A percentile compares a stretch with the other conserved stretches of the same genome.
Evolutionary conservation across 768 basidiomycete genomes (phyloP).

Genomic region (Leccinum disarticulatum): DNA sequence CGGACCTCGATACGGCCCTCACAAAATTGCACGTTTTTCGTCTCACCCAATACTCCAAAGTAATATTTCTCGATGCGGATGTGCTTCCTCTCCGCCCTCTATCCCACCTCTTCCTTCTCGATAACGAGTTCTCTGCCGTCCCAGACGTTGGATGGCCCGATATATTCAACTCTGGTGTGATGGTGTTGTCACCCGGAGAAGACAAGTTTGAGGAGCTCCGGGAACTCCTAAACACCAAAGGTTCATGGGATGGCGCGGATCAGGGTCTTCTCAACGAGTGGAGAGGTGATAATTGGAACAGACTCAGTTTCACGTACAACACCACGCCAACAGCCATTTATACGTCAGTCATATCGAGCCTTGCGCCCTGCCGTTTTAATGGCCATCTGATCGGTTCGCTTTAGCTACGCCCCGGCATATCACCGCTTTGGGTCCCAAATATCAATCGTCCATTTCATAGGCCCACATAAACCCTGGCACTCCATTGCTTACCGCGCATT

Average conservation of each 20-base stretch:
- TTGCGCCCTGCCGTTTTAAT: constrained; percentile 25
- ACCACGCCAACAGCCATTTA: constrained; percentile 97
- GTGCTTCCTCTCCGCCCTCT: constrained; percentile 85
- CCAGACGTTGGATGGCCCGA: constrained; percentile 99
- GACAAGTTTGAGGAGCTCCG: constrained; percentile 79
- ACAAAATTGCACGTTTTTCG: constrained; percentile 97
- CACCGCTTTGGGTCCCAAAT: constrained; percentile 89
- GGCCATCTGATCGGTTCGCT: constrained; percentile 25
- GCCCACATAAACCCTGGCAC: constrained; percentile 94
- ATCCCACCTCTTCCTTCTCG: constrained; percentile 85
- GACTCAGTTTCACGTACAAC: constrained; percentile 97
- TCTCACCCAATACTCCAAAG: constrained; percentile 78
- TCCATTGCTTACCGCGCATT: constrained; percentile 69
- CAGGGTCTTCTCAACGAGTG: constrained; percentile 97
- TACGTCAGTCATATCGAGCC: constrained; percentile 59
- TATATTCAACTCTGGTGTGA: constrained; percentile 96
- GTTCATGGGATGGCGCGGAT: constrained; percentile 98
- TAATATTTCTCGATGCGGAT: constrained; percentile 92
- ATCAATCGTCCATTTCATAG: constrained; percentile 90
- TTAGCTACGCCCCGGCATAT: constrained; percentile 94
- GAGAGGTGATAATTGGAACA: constrained; percentile 83
- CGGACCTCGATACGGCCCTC: constrained; percentile 88
- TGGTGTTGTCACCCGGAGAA: constrained; percentile 81
- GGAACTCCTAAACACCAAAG: constrained; percentile 69
- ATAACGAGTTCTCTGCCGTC: constrained; percentile 86